Conservation (phyloP, 257 asterid genomes). For the Oldenlandia corymbosa region DNA sequence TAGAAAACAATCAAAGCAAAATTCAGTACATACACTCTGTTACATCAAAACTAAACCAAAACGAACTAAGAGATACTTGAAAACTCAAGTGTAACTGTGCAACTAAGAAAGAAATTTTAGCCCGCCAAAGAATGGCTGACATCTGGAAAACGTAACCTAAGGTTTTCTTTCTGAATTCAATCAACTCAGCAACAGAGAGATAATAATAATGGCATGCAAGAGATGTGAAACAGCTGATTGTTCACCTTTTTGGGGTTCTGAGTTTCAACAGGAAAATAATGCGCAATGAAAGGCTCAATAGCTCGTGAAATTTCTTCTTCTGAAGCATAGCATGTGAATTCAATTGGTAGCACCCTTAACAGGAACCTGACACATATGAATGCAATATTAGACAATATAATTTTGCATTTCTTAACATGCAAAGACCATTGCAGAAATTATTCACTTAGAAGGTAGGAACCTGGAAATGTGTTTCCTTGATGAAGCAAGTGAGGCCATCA, state of each 20-base stretch:
- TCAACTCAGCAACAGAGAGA: not conserved
- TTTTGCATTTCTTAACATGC: not conserved
- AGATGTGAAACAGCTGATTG: not conserved
- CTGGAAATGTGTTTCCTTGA: conserved; percentile 76
- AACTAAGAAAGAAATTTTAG: not conserved
- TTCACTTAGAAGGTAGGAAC: conserved; percentile 22
- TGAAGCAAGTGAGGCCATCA: conserved; percentile 84
- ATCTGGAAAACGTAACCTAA: no score
- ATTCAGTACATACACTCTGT: not conserved
- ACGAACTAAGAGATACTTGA: not conserved
- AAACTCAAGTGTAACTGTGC: not conserved
- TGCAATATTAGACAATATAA: conserved; percentile 18
- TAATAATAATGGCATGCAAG: not conserved
- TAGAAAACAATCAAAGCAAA: not conserved
- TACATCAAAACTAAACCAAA: not conserved
- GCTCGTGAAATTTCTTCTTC: conserved; percentile 83
- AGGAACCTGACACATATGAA: conserved; percentile 55
- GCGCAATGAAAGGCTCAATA: conserved; percentile 62
- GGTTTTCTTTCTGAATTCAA: not conserved
- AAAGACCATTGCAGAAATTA: not conserved
- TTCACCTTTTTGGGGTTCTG: conserved; percentile 63
- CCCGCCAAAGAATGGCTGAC: not conserved
- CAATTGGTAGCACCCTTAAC: conserved; percentile 82
- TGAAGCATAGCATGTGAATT: conserved; percentile 89
- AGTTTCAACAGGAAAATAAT: conserved; percentile 69